Percentiles rank a stretch among this genome's conserved stretches.
Conservation (phyloP, 352 stramenopile genomes). For the Globisporangium emineosum region DNA sequence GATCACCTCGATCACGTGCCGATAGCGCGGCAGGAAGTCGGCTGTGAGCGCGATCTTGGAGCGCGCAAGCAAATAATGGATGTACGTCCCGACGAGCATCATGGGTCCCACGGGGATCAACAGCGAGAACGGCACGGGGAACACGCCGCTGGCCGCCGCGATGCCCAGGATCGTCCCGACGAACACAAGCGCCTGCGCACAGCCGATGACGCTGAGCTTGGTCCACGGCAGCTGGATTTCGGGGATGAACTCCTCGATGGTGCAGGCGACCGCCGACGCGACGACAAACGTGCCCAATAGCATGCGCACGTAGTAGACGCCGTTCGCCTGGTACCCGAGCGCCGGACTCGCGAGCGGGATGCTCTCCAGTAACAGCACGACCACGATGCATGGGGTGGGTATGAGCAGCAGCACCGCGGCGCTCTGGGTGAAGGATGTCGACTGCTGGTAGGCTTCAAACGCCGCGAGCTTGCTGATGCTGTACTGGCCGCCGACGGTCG, state of each 20-base stretch:
- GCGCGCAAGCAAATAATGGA: neutral
- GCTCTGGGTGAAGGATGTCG: neutral
- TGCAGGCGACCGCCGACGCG: neutral
- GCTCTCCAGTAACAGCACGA: neutral
- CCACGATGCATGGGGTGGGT: neutral
- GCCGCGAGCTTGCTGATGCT: neutral
- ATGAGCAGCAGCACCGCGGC: neutral
- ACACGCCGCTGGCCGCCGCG: neutral
- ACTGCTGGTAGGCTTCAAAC: neutral
- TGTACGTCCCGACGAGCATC: neutral
- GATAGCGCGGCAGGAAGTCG: neutral
- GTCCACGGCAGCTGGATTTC: neutral
- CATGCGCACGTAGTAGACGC: neutral
- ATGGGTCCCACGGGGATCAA: neutral
- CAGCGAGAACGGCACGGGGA: conserved; percentile 3
- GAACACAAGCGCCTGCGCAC: neutral
- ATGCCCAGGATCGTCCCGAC: neutral
- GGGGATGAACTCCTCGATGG: conserved; percentile 1
- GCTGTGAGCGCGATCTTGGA: neutral
- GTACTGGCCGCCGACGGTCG: neutral
- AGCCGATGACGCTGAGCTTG: conserved; percentile 1
- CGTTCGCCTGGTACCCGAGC: neutral
- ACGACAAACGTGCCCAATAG: neutral
- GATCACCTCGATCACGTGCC: neutral
- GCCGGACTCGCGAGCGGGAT: neutral